Percentiles rank a stretch among this genome's conserved stretches.
These are phyloP conservation scores for Ogataea naganishii DNA, from an alignment of 805 yeast species.

Conservation along the genomic window DNA sequence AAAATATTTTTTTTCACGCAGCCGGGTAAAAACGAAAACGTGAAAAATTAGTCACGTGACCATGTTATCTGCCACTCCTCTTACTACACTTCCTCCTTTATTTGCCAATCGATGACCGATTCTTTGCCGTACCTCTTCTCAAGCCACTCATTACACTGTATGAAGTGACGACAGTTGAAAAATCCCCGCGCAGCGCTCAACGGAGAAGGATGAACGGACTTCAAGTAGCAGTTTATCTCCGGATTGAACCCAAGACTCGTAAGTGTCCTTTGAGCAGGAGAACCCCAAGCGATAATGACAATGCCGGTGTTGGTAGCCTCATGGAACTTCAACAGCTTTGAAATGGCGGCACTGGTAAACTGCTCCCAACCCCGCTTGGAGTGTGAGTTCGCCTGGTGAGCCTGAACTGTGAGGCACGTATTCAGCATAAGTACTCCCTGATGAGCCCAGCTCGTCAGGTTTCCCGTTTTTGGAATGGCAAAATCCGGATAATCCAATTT, in stretches of 20 bases:
- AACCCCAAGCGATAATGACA: constrained; percentile 59
- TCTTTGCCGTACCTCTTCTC: constrained; percentile 25
- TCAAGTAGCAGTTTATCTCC: constrained; percentile 41
- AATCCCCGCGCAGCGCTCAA: constrained; percentile 84
- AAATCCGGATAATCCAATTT: constrained; percentile 63
- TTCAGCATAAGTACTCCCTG: constrained; percentile 85
- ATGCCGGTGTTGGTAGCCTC: constrained; percentile 40
- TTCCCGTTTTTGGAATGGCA: constrained; percentile 51
- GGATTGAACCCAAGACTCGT: constrained; percentile 18
- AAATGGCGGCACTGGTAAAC: constrained; percentile 70
- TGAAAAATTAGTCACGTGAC: too few species aligned
- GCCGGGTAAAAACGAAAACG: too few species aligned
- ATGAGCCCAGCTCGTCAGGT: constrained; percentile 74
- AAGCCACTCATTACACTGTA: constrained; percentile 73
- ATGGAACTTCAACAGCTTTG: constrained; percentile 40
- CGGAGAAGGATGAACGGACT: constrained; percentile 92
- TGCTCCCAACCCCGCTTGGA: constrained; percentile 87
- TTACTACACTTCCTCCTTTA: too few species aligned
- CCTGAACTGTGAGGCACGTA: constrained; percentile 83
- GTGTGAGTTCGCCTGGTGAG: constrained; percentile 91
- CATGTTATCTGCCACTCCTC: too few species aligned
- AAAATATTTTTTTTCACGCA: too few species aligned
- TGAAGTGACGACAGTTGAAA: constrained; percentile 70
- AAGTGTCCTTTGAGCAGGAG: constrained; percentile 33
- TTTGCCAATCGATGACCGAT: constrained; percentile 17